Evolutionary conservation across 805 yeast genomes (phyloP), one percentile per base, ranked within the genome.

Genomic region (Lachancea kluyveri): DNA sequence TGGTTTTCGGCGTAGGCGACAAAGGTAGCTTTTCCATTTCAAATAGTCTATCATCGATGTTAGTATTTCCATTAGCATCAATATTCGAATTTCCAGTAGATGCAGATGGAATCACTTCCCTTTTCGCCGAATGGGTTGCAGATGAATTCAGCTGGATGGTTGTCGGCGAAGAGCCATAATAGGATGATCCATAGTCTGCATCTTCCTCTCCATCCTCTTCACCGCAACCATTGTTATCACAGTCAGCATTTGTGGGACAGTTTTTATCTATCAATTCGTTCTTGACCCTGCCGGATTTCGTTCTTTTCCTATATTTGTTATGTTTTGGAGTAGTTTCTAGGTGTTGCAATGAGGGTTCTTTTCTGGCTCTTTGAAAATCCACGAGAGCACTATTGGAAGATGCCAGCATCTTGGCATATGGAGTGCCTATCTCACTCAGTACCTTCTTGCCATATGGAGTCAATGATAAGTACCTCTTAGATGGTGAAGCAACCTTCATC

Each of bases 111-210:
- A 31, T 32, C 16, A 35, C 21, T 21, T 35, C 28, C n/a, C 26
- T 30, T 7, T 46, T 43, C 6, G 46, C 33, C 3, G 57, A 50
- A 35, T 57, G 55, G 2, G 57, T 52, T 9, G 51, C 56, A 1
- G 60, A 54, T 2, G 58, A 52, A 34, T 57, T 48, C 14, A 57
- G 42, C 39, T 57, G 60, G 26, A 57, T 54, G 3, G 62, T 57
- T 2, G 62, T 55, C 12, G 60, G 62, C 2, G 62, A 57, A 11
- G 61, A 56, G 3, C 59, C 59, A 37, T 48, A 54, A 2, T 45
- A 35, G 17, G 38, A 29, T 11, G 28, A 24, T 5, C 28, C 52
- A 8, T 35, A 29, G 27, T 42, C 31, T 8, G 35, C 35, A 11
- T 37, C 47, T n/a, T 40, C 37, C 21, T 39, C 40, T 6, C 31